Evolutionary conservation across 2,329 filamentous ascomycete species (phyloP).

Genomic region (Tolypocladium sp.): DNA sequence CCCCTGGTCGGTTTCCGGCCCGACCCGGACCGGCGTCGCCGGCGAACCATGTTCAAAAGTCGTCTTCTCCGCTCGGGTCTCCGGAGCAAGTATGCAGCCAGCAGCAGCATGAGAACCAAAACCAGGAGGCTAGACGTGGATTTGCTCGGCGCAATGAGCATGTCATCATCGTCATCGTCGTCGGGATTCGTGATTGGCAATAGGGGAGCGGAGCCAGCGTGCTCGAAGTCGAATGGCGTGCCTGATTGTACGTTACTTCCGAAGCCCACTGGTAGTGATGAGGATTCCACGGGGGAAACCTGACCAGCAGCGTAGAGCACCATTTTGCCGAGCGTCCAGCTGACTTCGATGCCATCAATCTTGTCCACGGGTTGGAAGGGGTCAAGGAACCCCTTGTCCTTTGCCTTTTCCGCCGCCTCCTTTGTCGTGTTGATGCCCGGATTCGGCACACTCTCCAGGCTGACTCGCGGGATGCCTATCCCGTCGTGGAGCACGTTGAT

Average conservation of each 20-base stretch:
- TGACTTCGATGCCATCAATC: conserved; percentile 84
- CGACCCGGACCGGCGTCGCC: conserved; percentile 15
- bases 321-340: conserved; percentile 96
- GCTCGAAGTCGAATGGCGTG: conserved; percentile 72
- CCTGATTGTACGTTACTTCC: conserved; percentile 66
- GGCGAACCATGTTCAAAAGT: conserved; percentile 16
- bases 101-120: conserved; percentile 63
- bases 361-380: conserved; percentile 91
- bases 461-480: conserved; percentile 82
- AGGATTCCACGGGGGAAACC: conserved; percentile 51
- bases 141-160: conserved; percentile 21
- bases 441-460: conserved; percentile 53
- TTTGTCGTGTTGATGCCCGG: conserved; percentile 63
- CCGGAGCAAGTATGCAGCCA: conserved; percentile 65
- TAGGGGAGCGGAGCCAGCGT: conserved; percentile 52
- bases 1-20: conserved; percentile 35
- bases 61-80: conserved; percentile 62
- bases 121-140: conserved; percentile 67
- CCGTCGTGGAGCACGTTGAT: conserved; percentile 95
- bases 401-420: conserved; percentile 56
- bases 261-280: conserved; percentile 72
- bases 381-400: conserved; percentile 67
- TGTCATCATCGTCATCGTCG: conserved; percentile 36
- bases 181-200: conserved; percentile 12
- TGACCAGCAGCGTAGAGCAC: conserved; percentile 89